These are phyloP conservation scores for Stachybotrys chartarum DNA, from an alignment of 2,329 filamentous ascomycete species.

Conservation along the genomic window DNA sequence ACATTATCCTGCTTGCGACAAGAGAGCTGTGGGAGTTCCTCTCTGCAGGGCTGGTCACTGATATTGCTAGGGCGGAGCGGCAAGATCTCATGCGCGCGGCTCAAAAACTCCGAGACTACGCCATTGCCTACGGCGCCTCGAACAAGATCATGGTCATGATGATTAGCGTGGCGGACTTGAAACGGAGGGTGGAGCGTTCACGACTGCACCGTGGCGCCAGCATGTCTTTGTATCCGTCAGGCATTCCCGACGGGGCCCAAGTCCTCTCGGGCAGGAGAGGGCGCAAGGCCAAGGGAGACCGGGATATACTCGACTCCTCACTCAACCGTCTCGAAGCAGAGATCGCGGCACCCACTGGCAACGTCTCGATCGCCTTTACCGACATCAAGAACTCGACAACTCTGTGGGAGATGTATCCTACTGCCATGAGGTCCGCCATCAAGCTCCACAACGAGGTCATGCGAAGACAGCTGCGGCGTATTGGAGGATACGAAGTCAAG, in stretches of 20 bases:
- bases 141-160: conserved; percentile 99
- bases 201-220: conserved; percentile 69
- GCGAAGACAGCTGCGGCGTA: conserved; percentile 83
- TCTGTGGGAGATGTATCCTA: conserved; percentile 91
- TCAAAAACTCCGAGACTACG: conserved; percentile 88
- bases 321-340: conserved; percentile 82
- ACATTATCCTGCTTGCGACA: conserved; percentile 87
- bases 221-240: conserved; percentile 75
- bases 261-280: conserved; percentile 55
- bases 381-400: conserved; percentile 98
- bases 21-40: conserved; percentile 94
- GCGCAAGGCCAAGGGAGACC: conserved; percentile 53
- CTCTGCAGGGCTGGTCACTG: conserved; percentile 81
- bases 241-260: conserved; percentile 64
- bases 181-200: conserved; percentile 71
- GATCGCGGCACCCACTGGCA: conserved; percentile 83
- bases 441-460: conserved; percentile 97
- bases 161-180: conserved; percentile 84
- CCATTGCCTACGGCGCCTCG: conserved; percentile 89
- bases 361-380: conserved; percentile 91
- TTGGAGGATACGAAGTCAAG: conserved; percentile 97
- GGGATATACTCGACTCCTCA: conserved; percentile 66
- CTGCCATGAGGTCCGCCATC: conserved; percentile 93
- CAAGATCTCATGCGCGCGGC: conserved; percentile 90
- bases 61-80: conserved; percentile 80